Evolutionary conservation across 2,329 filamentous ascomycete genomes (phyloP), one percentile per base, ranked within the genome.

Genomic region (Juglanconis oblonga): DNA sequence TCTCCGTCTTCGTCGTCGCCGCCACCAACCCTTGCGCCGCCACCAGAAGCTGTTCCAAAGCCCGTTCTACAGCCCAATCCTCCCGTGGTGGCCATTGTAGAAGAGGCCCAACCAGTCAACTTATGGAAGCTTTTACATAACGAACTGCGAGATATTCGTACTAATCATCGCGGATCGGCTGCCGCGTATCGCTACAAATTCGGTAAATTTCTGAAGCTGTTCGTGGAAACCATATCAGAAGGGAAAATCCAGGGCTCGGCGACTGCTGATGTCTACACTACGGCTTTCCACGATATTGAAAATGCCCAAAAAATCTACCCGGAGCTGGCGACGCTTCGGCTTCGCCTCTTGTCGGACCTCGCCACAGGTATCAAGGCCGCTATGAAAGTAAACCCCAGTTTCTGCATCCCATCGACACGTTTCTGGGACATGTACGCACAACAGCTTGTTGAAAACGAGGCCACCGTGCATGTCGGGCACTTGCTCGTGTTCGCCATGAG

Each of bases 141-240:
- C 69, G n/a, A 67, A 55, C 47, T 70, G 71, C 57, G 65, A 73
- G 11, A 24, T 11, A 40, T 63, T 4, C 49, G 54, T 13, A 61
- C 40, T n/a, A 14, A 29, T 33, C 42, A 31, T 3, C 47, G 32
- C 32, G 32, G n/a, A 38, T 52, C 29, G n/a, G 55, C 11, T 13
- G 17, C 24, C 33, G 61, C 14, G 3, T 60, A 61, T 32, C 24
- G 11, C 11, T 24, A n/a, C 3, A 38, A 10, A 9, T 63, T 49
- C 14, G n/a, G 31, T 3, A 5, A 14, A 7, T 51, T 63, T 44
- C 1, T 47, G 3, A 36, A 32, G 35, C 42, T 14, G 29, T 42
- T 61, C 13, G 29, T 38, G 8, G 35, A 11, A 24, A 42, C 47
- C n/a, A 53, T 61, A 52, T 52, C 54, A 13, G 6, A 14, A n/a